Evolutionary conservation across 1,139 yeast genomes (phyloP).

Genomic region (Tardiomyces blankii): DNA sequence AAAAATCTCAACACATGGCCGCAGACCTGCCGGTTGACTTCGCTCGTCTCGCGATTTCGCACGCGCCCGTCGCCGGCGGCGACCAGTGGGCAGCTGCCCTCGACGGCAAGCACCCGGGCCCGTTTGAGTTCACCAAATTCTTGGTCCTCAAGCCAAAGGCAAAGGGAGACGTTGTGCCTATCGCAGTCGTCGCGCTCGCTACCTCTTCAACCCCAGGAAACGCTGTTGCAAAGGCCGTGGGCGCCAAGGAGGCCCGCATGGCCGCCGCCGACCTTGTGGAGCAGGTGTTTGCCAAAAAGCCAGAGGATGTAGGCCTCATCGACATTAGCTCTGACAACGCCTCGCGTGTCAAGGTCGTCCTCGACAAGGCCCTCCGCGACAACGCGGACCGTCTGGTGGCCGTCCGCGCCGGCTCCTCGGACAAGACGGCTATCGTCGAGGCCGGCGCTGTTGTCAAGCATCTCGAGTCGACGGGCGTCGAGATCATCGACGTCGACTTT

Average conservation of each 20-base stretch:
- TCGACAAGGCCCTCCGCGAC: constrained; percentile 47
- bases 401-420: constrained; percentile 47
- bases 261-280: constrained; percentile 73
- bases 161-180: constrained; percentile 73
- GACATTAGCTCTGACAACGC: constrained; percentile 17
- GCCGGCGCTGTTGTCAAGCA: constrained; percentile 42
- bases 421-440: constrained; percentile 41
- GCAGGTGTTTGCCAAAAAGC: constrained; percentile 50
- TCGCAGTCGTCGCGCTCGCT: constrained; percentile 67
- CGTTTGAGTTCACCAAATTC: constrained; percentile 30
- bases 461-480: constrained; percentile 48
- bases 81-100: constrained; percentile 3
- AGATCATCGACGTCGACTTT: constrained; percentile 48
- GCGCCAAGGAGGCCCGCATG: constrained; percentile 75
- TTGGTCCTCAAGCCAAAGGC: constrained; percentile 89
- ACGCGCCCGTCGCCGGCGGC: constrained; percentile 7
- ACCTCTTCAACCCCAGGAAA: constrained; percentile 57
- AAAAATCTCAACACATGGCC: neutral
- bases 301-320: constrained; percentile 33
- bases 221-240: constrained; percentile 53
- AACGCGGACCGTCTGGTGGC: constrained; percentile 28
- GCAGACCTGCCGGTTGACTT: neutral
- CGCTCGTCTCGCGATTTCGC: constrained; percentile 5
- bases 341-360: constrained; percentile 46
- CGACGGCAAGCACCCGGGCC: constrained; percentile 2